Percentiles rank a stretch among this genome's conserved stretches.
Evolutionary conservation across 805 yeast genomes (phyloP).

Genomic region (Yarrowia phangngaensis): DNA sequence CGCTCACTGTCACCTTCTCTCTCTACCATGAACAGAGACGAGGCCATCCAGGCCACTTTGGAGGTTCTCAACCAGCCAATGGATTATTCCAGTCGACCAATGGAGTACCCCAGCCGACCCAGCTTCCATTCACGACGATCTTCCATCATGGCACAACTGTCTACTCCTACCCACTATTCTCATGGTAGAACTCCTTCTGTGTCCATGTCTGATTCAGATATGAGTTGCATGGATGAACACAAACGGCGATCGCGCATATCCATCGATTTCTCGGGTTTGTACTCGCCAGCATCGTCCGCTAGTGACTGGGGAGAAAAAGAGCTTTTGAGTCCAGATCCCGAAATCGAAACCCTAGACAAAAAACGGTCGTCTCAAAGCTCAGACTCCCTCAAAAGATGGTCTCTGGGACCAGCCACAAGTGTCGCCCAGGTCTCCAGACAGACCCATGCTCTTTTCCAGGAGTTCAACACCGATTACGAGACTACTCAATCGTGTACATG

Average conservation of each 20-base stretch:
- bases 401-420: slow-evolving; percentile 10
- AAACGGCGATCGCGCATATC: slow-evolving; percentile 22
- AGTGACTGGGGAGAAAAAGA: slow-evolving; percentile 23
- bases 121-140: slow-evolving; percentile 10
- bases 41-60: slow-evolving; percentile 23
- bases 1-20: background rate
- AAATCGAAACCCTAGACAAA: slow-evolving; percentile 12
- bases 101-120: slow-evolving; percentile 2
- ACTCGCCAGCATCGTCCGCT: slow-evolving; percentile 20
- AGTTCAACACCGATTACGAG: slow-evolving; percentile 15
- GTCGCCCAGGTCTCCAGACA: slow-evolving; percentile 19
- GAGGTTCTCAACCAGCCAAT: slow-evolving; percentile 23
- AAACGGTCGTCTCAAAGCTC: slow-evolving; percentile 19
- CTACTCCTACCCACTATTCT: slow-evolving; percentile 17
- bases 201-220: slow-evolving; percentile 20
- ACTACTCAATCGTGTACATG: slow-evolving; percentile 7
- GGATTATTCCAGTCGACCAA: slow-evolving; percentile 6
- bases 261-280: slow-evolving; percentile 21
- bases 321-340: slow-evolving; percentile 19
- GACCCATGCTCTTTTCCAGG: slow-evolving; percentile 17
- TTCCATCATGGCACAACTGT: slow-evolving; percentile 22
- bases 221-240: slow-evolving; percentile 23
- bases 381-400: slow-evolving; percentile 19
- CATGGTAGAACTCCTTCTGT: slow-evolving; percentile 12
- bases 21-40: slow-evolving; percentile 17